phyloP scores from a whole-genome alignment of 441 rosid genomes.

The Populus hybrid region DNA sequence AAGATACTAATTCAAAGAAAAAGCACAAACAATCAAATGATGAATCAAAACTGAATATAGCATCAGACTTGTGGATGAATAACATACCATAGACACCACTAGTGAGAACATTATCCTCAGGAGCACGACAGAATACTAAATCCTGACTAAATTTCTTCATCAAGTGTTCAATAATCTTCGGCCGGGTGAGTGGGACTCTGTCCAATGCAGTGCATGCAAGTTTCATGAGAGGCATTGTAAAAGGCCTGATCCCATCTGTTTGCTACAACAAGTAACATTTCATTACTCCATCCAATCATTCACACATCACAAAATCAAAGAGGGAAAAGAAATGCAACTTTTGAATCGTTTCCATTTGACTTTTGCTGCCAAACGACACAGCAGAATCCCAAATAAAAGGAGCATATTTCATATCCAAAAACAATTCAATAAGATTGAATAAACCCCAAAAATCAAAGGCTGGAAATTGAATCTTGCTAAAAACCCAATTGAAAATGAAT shows the following conservation, averaged over 20 bases:
- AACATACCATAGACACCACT: constrained; percentile 60
- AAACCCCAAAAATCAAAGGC: background rate
- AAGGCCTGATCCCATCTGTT: constrained; percentile 92
- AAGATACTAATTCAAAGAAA: background rate
- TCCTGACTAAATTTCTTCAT: constrained; percentile 77
- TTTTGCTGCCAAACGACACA: background rate
- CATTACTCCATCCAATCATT: constrained; percentile 20
- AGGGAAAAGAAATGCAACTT: background rate
- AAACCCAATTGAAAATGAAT: background rate
- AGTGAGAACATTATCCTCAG: constrained; percentile 61
- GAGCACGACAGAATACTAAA: constrained; percentile 85
- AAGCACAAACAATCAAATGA: background rate
- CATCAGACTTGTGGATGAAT: background rate
- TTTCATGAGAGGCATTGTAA: constrained; percentile 93
- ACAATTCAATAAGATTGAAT: background rate
- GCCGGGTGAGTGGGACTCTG: constrained; percentile 85
- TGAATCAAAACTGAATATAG: background rate
- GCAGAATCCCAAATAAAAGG: background rate
- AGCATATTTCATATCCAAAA: background rate
- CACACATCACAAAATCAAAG: background rate
- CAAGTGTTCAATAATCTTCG: constrained; percentile 62
- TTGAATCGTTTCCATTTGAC: background rate
- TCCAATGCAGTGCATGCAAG: constrained; percentile 93
- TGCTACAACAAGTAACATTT: constrained; percentile 42
- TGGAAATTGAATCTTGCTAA: background rate